Conservation (phyloP, 208 protist species). For the Trypanosoma brucei region DNA sequence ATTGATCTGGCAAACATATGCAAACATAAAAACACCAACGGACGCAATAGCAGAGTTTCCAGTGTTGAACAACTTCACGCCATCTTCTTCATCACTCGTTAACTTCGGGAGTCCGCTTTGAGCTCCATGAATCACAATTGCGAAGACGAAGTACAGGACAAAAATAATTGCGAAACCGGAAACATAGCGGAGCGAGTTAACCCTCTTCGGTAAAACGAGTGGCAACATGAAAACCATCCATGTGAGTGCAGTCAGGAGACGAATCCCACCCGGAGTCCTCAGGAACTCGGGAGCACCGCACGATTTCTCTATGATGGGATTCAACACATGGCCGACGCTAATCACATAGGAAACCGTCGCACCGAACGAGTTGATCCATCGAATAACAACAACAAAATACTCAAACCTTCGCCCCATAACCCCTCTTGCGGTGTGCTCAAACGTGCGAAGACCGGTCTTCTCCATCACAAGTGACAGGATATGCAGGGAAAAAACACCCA, state of each 20-base stretch:
- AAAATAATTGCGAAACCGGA: conserved; percentile 59
- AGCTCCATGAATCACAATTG: conserved; percentile 49
- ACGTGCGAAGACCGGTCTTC: conserved; percentile 46
- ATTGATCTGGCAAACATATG: conserved; percentile 71
- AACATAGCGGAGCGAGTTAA: conserved; percentile 79
- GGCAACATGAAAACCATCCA: conserved; percentile 71
- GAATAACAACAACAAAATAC: conserved; percentile 67
- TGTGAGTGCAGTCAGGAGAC: conserved; percentile 31
- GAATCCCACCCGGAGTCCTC: conserved; percentile 29
- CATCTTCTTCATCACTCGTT: conserved; percentile 20
- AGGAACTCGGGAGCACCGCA: conserved; percentile 38
- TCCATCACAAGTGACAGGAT: conserved; percentile 46
- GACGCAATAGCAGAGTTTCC: conserved; percentile 52
- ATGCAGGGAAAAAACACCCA: conserved; percentile 63
- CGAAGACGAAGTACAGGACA: conserved; percentile 67
- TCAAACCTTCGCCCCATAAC: conserved; percentile 49
- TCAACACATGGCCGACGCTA: conserved; percentile 48
- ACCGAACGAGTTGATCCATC: conserved; percentile 61
- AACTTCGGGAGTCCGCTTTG: conserved; percentile 34
- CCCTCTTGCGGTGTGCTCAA: conserved; percentile 41
- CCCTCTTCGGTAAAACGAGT: conserved; percentile 54
- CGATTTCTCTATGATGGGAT: conserved; percentile 36
- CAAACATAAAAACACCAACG: conserved; percentile 71
- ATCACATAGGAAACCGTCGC: conserved; percentile 75
- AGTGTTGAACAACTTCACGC: conserved; percentile 29